Conservation (phyloP, 495 filamentous ascomycete genomes). For the Friedmanniomyces simplex region DNA sequence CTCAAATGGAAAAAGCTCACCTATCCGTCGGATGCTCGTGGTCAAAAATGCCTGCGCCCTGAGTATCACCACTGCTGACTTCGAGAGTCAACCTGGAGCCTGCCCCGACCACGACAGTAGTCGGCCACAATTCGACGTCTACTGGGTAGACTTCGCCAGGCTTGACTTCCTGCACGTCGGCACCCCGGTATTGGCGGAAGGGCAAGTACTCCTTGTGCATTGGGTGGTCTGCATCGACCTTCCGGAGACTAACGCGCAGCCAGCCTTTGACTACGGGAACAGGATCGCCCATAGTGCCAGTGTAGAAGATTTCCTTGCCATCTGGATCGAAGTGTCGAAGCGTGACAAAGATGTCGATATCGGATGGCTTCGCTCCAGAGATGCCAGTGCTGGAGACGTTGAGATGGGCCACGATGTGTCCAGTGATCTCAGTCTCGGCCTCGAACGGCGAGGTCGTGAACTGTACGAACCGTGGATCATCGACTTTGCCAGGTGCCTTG, state of each 20-base stretch:
- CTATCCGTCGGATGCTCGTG: conserved; percentile 44
- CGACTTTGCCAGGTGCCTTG: conserved; percentile 41
- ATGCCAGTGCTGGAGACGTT: conserved; percentile 1
- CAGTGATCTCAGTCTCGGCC: conserved; percentile 33
- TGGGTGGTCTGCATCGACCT: conserved; percentile 38
- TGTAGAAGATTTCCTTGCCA: conserved; percentile 53
- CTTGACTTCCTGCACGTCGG: conserved; percentile 43
- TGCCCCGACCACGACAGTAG: conserved; percentile 48
- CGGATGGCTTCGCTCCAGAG: conserved; percentile 26
- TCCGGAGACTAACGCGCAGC: conserved; percentile 46
- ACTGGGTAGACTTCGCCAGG: conserved; percentile 48
- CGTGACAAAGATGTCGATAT: conserved; percentile 58
- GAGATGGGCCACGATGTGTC: conserved; percentile 51
- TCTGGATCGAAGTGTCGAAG: conserved; percentile 44
- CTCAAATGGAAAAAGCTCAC: conserved; percentile 8
- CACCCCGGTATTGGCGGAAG: conserved; percentile 48
- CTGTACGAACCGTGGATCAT: conserved; percentile 38
- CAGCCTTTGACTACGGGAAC: conserved; percentile 44
- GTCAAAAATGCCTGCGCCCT: conserved; percentile 47
- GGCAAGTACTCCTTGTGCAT: conserved; percentile 44
- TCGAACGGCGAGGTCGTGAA: conserved; percentile 47
- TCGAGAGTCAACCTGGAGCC: conserved; percentile 46
- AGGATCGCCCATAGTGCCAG: conserved; percentile 42
- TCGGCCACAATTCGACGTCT: conserved; percentile 59
- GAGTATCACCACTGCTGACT: conserved; percentile 48